Base-by-base conservation (phyloP, 148 eudicot genomes). In the Rhododendron kiyosumense region DNA sequence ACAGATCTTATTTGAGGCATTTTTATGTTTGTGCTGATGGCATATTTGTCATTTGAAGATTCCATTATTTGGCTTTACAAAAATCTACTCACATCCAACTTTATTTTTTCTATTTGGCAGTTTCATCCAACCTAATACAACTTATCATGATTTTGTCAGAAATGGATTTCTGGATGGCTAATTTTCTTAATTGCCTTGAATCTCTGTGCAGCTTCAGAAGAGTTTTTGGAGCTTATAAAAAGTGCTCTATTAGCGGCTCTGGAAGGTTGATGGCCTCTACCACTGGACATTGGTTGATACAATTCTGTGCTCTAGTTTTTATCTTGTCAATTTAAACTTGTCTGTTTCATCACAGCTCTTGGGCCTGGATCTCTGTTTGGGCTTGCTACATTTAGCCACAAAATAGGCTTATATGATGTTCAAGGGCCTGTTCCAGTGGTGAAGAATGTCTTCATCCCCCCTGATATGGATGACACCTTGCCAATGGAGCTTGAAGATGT, bases 351-450 rank as follows among this genome's bases (percentile, higher is more conserved):
- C 83, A 32, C 91, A 96, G 99, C 98, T 89, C 94, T 95, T 88
- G 93, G 88, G 67, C 94, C 96, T 9, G 99, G 99, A 86, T 92
- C 99, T 86, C 96, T 96, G 79, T 96, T 96, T 89, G 99, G 99
- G 65, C 97, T 96, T 89, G 96, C 95, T 84, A 91, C 97, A 63
- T 95, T 96, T 88, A 95, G 97, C 94, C 94, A 93, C 89, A 96
- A 95, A 88, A 89, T 96, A 76, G 99, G 99, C 81, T 89, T 96
- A 87, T 96, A 95, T 92, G 98, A 96, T 92, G 98, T 96, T 87
- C 99, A 96, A 90, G 99, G 99, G 83, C 94, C 99, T 69, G 89
- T 96, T 89, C 98, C 99, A 81, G 95, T 95, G 78, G 98, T 95
- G 85, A 96, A 95, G 89, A 93, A 95, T 90, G 90, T 95, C 49